Evolutionary conservation across 441 rosid species (phyloP).

Genomic region (Erodium chrysanthum): DNA sequence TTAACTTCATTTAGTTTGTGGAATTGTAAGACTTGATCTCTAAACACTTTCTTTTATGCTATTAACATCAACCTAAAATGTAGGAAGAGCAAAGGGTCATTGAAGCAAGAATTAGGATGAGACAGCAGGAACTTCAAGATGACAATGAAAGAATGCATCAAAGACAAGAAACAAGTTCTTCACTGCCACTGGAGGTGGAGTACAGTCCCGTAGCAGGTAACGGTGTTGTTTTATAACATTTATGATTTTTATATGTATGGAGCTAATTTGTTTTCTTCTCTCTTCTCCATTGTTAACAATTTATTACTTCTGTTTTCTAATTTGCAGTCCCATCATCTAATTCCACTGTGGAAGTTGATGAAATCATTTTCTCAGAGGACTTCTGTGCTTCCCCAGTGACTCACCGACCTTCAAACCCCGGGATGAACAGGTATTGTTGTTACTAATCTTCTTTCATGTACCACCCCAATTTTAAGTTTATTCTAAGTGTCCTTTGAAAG

Average conservation of each 20-base stretch:
- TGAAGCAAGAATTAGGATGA: conserved; percentile 87
- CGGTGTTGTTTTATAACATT: conserved; percentile 16
- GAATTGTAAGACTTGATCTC: neutral
- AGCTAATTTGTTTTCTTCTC: neutral
- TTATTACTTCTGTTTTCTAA: conserved; percentile 1
- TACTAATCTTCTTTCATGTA: no score
- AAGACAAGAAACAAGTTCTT: conserved; percentile 55
- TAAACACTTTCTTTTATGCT: neutral
- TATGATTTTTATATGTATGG: conserved; percentile 8
- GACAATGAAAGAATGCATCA: conserved; percentile 84
- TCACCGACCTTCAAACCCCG: conserved; percentile 39
- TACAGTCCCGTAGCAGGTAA: conserved; percentile 45
- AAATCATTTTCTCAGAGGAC: conserved; percentile 38
- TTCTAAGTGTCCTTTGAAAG: no score
- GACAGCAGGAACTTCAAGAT: conserved; percentile 81
- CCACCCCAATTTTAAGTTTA: no score
- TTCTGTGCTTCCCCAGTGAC: conserved; percentile 24
- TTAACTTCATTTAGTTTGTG: neutral
- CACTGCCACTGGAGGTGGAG: conserved; percentile 51
- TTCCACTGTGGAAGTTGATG: conserved; percentile 40
- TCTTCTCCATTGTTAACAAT: neutral
- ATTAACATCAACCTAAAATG: conserved; percentile 2
- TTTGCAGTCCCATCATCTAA: conserved; percentile 45
- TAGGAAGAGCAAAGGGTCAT: conserved; percentile 98
- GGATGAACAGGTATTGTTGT: conserved; percentile 49